Base-by-base conservation (phyloP, 2,329 filamentous ascomycete species). In the Penicillium sp. region DNA sequence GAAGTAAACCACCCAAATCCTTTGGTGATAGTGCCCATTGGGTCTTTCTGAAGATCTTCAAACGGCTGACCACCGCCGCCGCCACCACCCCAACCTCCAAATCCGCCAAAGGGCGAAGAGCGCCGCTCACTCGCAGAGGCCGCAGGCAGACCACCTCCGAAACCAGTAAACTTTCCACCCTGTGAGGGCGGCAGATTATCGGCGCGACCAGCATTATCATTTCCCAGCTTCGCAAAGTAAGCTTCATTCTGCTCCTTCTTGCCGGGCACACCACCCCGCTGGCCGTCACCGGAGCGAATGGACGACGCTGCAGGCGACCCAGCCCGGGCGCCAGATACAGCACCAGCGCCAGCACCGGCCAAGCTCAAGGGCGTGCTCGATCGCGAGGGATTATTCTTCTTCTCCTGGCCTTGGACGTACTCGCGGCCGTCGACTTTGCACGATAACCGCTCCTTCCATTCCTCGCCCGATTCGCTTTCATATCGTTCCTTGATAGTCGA, bases 1-100 rank as follows among this genome's bases (percentile, higher is more conserved):
- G 86, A 89, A 19, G 91, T 85, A 70, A 97, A 91, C 92, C 94
- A 97, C 9, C 93, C 93, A 68, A 97, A 95, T 0, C 93, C 90
- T 76, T 96, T 97, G 29, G 87, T 91, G 66, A 99, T 76, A 16
- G 93, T 92, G 1, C 85, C 92, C 61, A 97, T 81, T 0, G 94
- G 92, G 72, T 99, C 94, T 71, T 87, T 90, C 75, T 96, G 91
- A 70, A 97, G 85, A 53, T 97, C 93, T 53, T 94, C 88, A n/a
- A 94, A 78, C 13, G 86, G 86, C 0, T 89, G 90, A 27, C 72
- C 72, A 27, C 71, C 76, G 11, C 73, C 75, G 13, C 68, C 72
- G 19, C 61, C 72, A 21, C 61, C 59, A 21, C 57, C 57, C 16
- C 59, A 50, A 11, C 60, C 60, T 9, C 62, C 64, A 25, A 64